Percentiles rank a stretch among this genome's conserved stretches.
phyloP scores from a whole-genome alignment of 1,139 yeast species.

The Zygosaccharomyces sapae region DNA sequence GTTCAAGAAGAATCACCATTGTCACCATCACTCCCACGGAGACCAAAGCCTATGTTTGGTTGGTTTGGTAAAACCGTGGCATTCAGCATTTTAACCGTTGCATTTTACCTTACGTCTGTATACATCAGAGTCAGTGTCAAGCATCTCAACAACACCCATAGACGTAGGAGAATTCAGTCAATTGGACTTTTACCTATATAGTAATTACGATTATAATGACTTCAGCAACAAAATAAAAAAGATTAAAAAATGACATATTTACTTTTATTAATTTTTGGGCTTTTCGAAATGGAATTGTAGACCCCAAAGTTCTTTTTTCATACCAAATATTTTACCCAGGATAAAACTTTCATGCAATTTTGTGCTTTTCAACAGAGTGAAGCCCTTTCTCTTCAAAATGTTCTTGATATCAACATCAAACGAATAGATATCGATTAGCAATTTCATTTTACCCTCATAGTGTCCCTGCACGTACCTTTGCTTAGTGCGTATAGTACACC shows the following conservation, averaged over 20 bases:
- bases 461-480: slow-evolving; percentile 36
- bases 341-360: slow-evolving; percentile 33
- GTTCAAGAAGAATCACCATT: background rate
- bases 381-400: slow-evolving; percentile 39
- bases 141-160: slow-evolving; percentile 11
- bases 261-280: slow-evolving; percentile 7
- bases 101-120: slow-evolving; percentile 21
- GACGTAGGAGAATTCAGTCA: slow-evolving; percentile 6
- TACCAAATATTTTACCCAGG: slow-evolving; percentile 40
- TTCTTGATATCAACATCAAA: slow-evolving; percentile 45
- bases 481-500: slow-evolving; percentile 53
- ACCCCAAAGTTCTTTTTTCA: slow-evolving; percentile 50
- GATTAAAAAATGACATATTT: background rate
- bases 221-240: too few species aligned
- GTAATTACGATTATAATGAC: too few species aligned
- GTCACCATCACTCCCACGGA: background rate
- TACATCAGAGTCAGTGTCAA: slow-evolving; percentile 21
- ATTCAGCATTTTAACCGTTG: slow-evolving; percentile 9
- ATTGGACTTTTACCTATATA: slow-evolving; percentile 10
- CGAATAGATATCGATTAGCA: slow-evolving; percentile 48
- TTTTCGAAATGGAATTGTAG: slow-evolving; percentile 36
- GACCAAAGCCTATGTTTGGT: background rate
- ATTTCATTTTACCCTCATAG: slow-evolving; percentile 31
- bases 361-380: slow-evolving; percentile 33
- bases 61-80: slow-evolving; percentile 5